These are phyloP conservation scores for Penicillium sp. DNA, from an alignment of 2,329 filamentous ascomycete species.

Conservation along the genomic window DNA sequence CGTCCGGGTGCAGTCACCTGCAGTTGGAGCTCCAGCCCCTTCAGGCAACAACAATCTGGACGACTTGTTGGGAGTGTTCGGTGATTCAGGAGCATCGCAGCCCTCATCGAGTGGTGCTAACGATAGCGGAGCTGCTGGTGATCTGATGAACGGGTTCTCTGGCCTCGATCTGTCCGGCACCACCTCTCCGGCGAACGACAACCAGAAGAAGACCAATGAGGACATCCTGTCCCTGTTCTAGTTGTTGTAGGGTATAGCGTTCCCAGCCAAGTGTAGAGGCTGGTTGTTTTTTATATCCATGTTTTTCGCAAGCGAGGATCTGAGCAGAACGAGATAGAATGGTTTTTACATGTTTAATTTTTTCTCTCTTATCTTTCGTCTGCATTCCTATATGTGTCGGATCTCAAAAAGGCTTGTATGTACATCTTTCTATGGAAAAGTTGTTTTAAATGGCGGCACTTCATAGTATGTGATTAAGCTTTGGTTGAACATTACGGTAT, in stretches of 20 bases:
- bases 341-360: conserved; percentile 22
- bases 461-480: neutral
- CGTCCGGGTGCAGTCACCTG: conserved; percentile 50
- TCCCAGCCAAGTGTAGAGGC: conserved; percentile 2
- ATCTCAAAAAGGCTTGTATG: conserved; percentile 20
- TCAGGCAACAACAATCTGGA: conserved; percentile 64
- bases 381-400: conserved; percentile 3
- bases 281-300: conserved; percentile 21
- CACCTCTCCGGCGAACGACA: conserved; percentile 24
- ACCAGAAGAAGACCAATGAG: conserved; percentile 54
- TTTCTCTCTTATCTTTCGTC: neutral
- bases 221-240: conserved; percentile 59
- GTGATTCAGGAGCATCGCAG: conserved; percentile 46
- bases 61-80: conserved; percentile 75
- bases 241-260: conserved; percentile 11
- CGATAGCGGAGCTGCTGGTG: conserved; percentile 38
- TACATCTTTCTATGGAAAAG: conserved; percentile 17
- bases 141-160: conserved; percentile 81
- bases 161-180: conserved; percentile 70
- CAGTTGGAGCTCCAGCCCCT: conserved; percentile 33
- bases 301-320: conserved; percentile 27
- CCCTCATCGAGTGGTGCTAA: conserved; percentile 34
- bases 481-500: neutral
- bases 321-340: conserved; percentile 27
- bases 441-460: neutral